Evolutionary conservation across 2,329 filamentous ascomycete species (phyloP).

Genomic region (Hypocrella siamensis): DNA sequence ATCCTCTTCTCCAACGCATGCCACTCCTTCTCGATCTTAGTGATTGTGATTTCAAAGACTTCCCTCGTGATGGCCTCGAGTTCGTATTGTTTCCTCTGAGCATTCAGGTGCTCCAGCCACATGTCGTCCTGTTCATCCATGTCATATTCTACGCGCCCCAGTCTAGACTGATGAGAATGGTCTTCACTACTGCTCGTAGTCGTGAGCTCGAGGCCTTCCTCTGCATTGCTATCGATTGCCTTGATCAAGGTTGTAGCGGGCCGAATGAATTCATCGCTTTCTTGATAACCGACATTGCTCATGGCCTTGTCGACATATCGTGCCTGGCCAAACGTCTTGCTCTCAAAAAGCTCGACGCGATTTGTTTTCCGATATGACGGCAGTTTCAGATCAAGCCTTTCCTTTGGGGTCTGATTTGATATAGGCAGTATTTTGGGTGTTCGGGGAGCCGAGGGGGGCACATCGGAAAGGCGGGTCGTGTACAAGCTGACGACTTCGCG

Average conservation of each 20-base stretch:
- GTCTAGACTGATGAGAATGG: constrained; percentile 18
- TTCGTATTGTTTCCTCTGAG: constrained; percentile 54
- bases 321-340: constrained; percentile 68
- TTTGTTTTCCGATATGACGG: constrained; percentile 64
- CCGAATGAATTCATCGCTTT: constrained; percentile 76
- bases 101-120: constrained; percentile 80
- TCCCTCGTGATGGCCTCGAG: constrained; percentile 79
- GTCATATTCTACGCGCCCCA: constrained; percentile 90
- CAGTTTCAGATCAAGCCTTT: constrained; percentile 61
- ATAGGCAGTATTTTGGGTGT: constrained; percentile 57
- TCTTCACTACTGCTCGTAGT: constrained; percentile 14
- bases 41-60: constrained; percentile 94
- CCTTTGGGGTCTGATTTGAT: constrained; percentile 64
- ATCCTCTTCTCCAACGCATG: constrained; percentile 91
- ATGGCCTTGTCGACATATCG: constrained; percentile 93
- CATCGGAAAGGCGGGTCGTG: constrained; percentile 29
- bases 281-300: constrained; percentile 91
- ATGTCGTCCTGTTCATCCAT: constrained; percentile 99
- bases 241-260: constrained; percentile 59
- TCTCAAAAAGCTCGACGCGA: constrained; percentile 67
- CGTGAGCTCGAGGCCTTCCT: constrained; percentile 40
- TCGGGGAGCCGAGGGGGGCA: constrained; percentile 30
- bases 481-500: constrained; percentile 38
- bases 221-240: constrained; percentile 40
- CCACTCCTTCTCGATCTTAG: constrained; percentile 98